Evolutionary conservation across 768 basidiomycete genomes (phyloP), one percentile per base, ranked within the genome.

Genomic region (Trametes maxima): DNA sequence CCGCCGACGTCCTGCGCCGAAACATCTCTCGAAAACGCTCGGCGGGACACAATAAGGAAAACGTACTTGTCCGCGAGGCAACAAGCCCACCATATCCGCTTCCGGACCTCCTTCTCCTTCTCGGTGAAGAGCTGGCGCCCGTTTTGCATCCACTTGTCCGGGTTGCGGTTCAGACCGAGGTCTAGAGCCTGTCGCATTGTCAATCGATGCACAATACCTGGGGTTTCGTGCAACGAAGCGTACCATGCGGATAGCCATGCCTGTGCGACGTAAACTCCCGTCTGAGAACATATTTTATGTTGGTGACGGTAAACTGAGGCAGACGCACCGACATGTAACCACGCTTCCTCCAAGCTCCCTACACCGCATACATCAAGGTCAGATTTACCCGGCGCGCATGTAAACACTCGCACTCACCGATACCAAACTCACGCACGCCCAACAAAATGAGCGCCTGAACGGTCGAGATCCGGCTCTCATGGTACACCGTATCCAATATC

Each of bases 31-130:
- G 57, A 24, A 12, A 35, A 21, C 25, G 60, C 57, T 45, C 57
- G 54, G 22, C n/a, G 51, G n/a, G 10, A 25, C 42, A 44, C 37
- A 62, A 57, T 53, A 61, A 54, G 24, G 43, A 25, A 37, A 5
- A 58, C 81, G 36, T 63, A 90, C 89, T 87, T 82, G 67, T 93
- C 89, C 43, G 85, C 82, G 37, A 88, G 73, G 67, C 83, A 82
- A 69, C 90, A 92, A n/a, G 81, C 79, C 87, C 88, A 91, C 90
- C 90, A 93, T 40, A 91, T 87, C 65, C 88, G 88, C 55, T 84
- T 82, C 60, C 90, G 81, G 10, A 80, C 82, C 70, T 89, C 86
- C 25, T 81, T 84, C 70, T 92, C 90, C 67, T 83, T 57, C 16
- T 58, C 50, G 7, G 83, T 82, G 65, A 92, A 91, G 25, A 92